These are phyloP conservation scores for Eudorina sp. DNA, from an alignment of 139 green algal genomes.

Conservation along the genomic window DNA sequence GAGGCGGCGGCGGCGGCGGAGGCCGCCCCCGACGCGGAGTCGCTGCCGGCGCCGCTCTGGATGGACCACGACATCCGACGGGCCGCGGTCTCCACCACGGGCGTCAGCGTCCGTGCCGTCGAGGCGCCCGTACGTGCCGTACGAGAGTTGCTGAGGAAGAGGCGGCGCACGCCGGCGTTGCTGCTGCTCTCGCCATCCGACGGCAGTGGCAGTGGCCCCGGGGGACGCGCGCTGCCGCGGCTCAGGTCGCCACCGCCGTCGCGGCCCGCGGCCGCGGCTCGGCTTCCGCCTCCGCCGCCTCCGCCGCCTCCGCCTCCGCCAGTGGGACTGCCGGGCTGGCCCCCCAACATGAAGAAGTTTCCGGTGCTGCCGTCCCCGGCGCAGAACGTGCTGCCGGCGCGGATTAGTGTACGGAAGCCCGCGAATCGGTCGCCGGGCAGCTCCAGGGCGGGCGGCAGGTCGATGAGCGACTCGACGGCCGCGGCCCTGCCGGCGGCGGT, in stretches of 20 bases:
- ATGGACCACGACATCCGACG: not conserved
- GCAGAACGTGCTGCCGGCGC: not conserved
- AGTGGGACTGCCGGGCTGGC: not conserved
- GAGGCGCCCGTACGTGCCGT: not conserved
- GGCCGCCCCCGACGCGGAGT: not conserved
- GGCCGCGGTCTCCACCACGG: not conserved
- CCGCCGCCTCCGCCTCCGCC: not conserved
- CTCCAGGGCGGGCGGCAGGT: too few species aligned
- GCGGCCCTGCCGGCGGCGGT: not conserved
- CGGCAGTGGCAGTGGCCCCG: not conserved
- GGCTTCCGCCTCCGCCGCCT: not conserved
- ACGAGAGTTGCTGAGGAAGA: not conserved
- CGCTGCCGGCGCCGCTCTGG: not conserved
- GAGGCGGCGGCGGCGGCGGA: not conserved
- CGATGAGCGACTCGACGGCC: not conserved
- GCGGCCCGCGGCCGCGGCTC: not conserved
- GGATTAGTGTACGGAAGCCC: constrained; percentile 29
- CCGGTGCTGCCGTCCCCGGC: constrained; percentile 11
- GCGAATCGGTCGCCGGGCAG: constrained; percentile 16
- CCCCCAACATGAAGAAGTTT: constrained; percentile 35
- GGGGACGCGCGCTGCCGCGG: not conserved
- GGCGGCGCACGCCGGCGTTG: not conserved
- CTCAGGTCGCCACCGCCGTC: not conserved
- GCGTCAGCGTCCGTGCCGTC: not conserved
- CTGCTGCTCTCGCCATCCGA: not conserved